Percentiles rank a stretch among this genome's conserved stretches.
phyloP scores from a whole-genome alignment of 352 stramenopile genomes.

The Globisporangium alternatum region DNA sequence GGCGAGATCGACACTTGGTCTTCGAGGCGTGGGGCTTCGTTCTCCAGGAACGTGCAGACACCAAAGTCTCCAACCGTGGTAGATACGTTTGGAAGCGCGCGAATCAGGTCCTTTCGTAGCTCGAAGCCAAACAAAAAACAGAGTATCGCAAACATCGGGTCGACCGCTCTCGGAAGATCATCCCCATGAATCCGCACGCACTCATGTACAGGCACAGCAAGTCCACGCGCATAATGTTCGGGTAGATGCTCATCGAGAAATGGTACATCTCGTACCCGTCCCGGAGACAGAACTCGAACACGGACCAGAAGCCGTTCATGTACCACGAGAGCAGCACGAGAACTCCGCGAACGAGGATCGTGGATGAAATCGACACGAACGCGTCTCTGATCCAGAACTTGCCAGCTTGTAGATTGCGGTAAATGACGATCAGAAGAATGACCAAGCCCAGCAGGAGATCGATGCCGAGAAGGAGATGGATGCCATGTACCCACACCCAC shows the following conservation, averaged over 20 bases:
- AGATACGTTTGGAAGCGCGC: background rate
- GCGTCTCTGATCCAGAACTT: conserved; percentile 42
- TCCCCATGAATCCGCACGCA: background rate
- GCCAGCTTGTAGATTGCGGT: conserved; percentile 27
- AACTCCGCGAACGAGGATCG: conserved; percentile 28
- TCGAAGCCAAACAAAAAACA: conserved; percentile 4
- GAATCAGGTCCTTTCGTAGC: background rate
- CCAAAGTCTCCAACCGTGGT: background rate
- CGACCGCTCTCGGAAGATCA: conserved; percentile 1
- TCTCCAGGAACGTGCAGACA: background rate
- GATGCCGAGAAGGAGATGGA: conserved; percentile 38
- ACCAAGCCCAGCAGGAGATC: conserved; percentile 32
- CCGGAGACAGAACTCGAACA: conserved; percentile 41
- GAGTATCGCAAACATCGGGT: background rate
- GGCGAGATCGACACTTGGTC: background rate
- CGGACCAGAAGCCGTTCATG: conserved; percentile 41
- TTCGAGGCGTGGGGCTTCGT: background rate
- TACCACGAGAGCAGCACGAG: conserved; percentile 38
- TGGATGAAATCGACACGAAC: conserved; percentile 35
- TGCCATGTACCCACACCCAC: conserved; percentile 47
- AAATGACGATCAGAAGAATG: conserved; percentile 31
- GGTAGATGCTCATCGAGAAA: background rate
- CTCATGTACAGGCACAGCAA: background rate
- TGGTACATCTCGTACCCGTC: conserved; percentile 11
- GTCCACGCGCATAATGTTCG: background rate